Evolutionary conservation across 2,329 filamentous ascomycete species (phyloP), one percentile per base, ranked within the genome.

Genomic region (Dactylellina leptospora): DNA sequence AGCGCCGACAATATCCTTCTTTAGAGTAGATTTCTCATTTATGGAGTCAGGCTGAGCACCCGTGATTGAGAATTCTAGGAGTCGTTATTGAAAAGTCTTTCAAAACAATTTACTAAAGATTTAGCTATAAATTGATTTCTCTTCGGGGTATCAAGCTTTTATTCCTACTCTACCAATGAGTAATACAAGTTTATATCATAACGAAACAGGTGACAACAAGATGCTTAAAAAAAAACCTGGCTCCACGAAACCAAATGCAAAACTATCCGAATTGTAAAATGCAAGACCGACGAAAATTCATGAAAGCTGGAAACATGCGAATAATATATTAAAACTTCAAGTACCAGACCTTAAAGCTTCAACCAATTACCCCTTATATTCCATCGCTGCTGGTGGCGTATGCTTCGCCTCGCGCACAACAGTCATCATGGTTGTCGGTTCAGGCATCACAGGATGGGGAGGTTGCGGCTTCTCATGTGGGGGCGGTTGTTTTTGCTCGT

Each of bases 361-460:
- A n/a, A 13, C 16, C 9, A 25, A 22, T 6, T 28, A 53, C 13
- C 28, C 36, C 16, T 8, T 30, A 36, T 45, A 18, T 22, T 8
- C 11, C 27, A 48, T 48, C 9, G 23, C 40, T 22, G 40, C n/a
- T 18, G 40, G 27, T 16, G 54, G 54, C 0, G 62, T 59, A 28
- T 61, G 50, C 40, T 70, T 27, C 20, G 66, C 36, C 27, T 13
- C 27, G 20, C 66, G 58, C 11, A 71, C 66, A 5, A 62, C 20
- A 3, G 66, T 71, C 11, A 5, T 23, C 50, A 71, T 38, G 4
- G 66, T 71, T 25, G 66, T 71, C 13, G 20, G 28, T 9, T 63
- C 47, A 20, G 42, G 62, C 33, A 25, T 22, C 9, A 23, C 13
- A 25, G 16, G 48, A 18, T 45, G 42, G 13, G 48, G 48, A 8